Percentiles rank a stretch among this genome's conserved stretches.
These are phyloP conservation scores for Cladosporium oxysporum DNA, from an alignment of 2,329 filamentous ascomycete genomes.

Conservation along the genomic window DNA sequence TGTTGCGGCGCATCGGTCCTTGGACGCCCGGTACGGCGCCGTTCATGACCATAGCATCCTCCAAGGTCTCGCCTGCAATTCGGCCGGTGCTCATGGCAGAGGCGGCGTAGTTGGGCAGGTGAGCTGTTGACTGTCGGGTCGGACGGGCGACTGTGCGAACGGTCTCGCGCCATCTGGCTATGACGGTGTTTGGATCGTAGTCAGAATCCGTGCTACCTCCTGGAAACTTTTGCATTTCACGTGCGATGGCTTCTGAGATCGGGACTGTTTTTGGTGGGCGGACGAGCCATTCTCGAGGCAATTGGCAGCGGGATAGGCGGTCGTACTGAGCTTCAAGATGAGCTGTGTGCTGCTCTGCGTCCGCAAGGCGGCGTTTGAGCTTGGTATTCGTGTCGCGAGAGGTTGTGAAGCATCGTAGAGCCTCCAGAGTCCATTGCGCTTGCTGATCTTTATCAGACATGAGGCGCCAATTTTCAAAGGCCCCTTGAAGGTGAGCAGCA, in stretches of 20 bases:
- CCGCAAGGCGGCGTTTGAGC: constrained; percentile 41
- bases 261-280: constrained; percentile 40
- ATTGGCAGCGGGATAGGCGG: constrained; percentile 35
- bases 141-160: constrained; percentile 30
- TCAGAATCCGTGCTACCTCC: constrained; percentile 24
- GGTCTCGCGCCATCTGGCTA: constrained; percentile 33
- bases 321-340: constrained; percentile 42
- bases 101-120: constrained; percentile 13
- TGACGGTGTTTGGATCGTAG: constrained; percentile 33
- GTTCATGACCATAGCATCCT: constrained; percentile 31
- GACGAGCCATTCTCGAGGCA: constrained; percentile 37
- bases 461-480: constrained; percentile 74
- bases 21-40: constrained; percentile 30
- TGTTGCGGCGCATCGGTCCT: constrained; percentile 29
- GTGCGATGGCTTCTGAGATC: constrained; percentile 40
- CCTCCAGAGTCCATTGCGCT: constrained; percentile 50
- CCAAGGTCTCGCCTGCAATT: constrained; percentile 4
- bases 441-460: constrained; percentile 54
- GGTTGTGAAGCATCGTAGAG: constrained; percentile 47
- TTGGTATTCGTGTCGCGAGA: constrained; percentile 42
- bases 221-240: constrained; percentile 26
- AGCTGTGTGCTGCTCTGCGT: constrained; percentile 44
- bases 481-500: constrained; percentile 72
- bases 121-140: constrained; percentile 13
- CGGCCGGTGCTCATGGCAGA: constrained; percentile 7